Percentiles rank a stretch among this genome's conserved stretches.
Conservation (phyloP, 2,329 filamentous ascomycete species). For the Magnaporthales sp. region DNA sequence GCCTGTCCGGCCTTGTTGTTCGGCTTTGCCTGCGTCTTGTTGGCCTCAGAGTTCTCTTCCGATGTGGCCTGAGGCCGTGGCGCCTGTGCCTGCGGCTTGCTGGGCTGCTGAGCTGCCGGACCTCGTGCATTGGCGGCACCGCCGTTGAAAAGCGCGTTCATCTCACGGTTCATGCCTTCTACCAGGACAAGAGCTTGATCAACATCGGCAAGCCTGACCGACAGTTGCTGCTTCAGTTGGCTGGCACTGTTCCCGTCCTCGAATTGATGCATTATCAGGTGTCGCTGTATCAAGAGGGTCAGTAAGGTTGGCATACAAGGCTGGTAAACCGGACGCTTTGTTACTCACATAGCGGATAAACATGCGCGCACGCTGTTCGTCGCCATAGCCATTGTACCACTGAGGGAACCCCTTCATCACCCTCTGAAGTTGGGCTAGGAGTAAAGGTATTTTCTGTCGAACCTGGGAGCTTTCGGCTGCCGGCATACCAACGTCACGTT, state of each 20-base stretch:
- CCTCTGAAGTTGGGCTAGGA: neutral
- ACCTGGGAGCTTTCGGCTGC: neutral
- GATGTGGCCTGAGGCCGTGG: conserved; percentile 28
- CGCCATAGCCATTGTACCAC: neutral
- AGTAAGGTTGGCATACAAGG: conserved; percentile 15
- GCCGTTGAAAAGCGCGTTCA: neutral
- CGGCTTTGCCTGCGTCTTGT: conserved; percentile 36
- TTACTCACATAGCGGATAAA: conserved; percentile 44
- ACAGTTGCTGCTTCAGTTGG: conserved; percentile 38
- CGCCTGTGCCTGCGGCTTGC: conserved; percentile 21
- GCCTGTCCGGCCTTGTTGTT: conserved; percentile 37
- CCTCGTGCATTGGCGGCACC: conserved; percentile 13
- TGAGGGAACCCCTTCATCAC: neutral
- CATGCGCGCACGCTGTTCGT: conserved; percentile 29
- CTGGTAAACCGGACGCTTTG: neutral
- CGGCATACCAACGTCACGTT: neutral
- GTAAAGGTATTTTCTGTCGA: neutral
- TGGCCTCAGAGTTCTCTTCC: conserved; percentile 41
- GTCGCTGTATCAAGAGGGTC: conserved; percentile 34
- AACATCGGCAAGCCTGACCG: conserved; percentile 41
- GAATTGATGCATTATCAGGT: conserved; percentile 45
- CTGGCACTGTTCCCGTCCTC: conserved; percentile 36
- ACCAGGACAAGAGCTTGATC: conserved; percentile 39
- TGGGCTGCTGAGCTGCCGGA: conserved; percentile 16
- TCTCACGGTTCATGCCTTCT: conserved; percentile 33